Evolutionary conservation across 768 basidiomycete species (phyloP).

Genomic region (Paxillus ammoniavirescens): DNA sequence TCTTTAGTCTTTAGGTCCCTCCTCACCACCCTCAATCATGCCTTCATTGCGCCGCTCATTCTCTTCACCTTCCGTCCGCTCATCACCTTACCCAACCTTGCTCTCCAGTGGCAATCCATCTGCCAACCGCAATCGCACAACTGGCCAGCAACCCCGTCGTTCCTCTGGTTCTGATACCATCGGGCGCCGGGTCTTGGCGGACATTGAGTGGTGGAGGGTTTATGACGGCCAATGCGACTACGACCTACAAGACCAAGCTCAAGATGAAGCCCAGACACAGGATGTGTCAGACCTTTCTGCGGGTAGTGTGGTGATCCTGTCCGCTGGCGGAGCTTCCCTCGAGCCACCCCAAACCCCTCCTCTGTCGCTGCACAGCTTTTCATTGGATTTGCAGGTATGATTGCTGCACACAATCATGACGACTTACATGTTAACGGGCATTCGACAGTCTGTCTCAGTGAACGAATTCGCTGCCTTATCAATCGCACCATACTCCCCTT

Average conservation of each 20-base stretch:
- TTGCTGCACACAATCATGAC: neutral
- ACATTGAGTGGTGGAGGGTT: conserved; percentile 89
- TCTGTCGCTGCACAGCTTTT: conserved; percentile 16
- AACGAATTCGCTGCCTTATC: conserved; percentile 54
- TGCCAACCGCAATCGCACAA: conserved; percentile 41
- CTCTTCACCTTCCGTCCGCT: conserved; percentile 68
- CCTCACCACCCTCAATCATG: conserved; percentile 33
- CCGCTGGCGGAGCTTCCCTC: conserved; percentile 35
- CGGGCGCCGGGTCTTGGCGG: conserved; percentile 71
- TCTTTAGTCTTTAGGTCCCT: conserved; percentile 18
- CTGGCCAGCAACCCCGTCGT: conserved; percentile 44
- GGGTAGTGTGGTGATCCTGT: conserved; percentile 32
- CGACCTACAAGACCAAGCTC: conserved; percentile 30
- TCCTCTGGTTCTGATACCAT: conserved; percentile 66
- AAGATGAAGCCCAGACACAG: conserved; percentile 15
- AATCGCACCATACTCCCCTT: conserved; percentile 52
- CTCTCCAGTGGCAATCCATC: conserved; percentile 33
- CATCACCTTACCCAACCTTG: conserved; percentile 59
- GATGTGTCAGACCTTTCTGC: conserved; percentile 9
- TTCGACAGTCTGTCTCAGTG: conserved; percentile 33
- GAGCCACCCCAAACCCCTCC: conserved; percentile 40
- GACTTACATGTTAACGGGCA: conserved; percentile 22
- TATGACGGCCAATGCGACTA: conserved; percentile 60
- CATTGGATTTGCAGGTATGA: conserved; percentile 27
- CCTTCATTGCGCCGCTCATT: conserved; percentile 80